Percentiles rank a stretch among this genome's conserved stretches.
Conservation (phyloP, 257 asterid species). For the Salvia rosmarinus region DNA sequence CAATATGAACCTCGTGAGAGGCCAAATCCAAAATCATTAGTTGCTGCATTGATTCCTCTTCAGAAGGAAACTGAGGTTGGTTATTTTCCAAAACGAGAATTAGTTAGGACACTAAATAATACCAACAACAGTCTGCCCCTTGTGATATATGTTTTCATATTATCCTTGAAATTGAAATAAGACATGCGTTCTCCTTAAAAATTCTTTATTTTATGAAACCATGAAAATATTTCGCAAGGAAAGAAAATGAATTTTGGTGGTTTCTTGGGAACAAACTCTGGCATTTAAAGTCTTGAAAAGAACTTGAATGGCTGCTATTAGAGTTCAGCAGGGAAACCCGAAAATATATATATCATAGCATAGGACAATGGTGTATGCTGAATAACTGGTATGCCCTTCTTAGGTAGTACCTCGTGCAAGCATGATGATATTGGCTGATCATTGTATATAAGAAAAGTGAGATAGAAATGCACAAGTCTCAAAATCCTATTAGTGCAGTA, state of each 20-base stretch:
- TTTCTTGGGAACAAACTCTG: not conserved
- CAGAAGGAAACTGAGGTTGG: constrained; percentile 77
- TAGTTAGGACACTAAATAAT: not conserved
- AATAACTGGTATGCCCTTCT: not conserved
- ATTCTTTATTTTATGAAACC: not conserved
- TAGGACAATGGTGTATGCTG: not conserved
- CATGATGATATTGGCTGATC: not conserved
- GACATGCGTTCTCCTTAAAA: not conserved
- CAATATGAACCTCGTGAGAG: constrained; percentile 79
- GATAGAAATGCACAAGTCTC: not conserved
- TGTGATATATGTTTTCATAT: not conserved
- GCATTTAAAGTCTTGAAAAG: not conserved
- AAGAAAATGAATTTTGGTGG: not conserved
- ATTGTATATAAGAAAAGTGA: not conserved
- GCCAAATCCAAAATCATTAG: constrained; percentile 68
- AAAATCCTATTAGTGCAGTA: not conserved
- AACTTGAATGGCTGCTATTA: not conserved
- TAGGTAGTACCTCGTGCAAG: not conserved
- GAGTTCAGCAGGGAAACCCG: not conserved
- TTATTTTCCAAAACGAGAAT: constrained; percentile 17
- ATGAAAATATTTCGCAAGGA: not conserved
- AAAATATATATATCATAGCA: not conserved
- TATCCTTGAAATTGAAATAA: not conserved
- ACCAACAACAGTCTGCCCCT: not conserved
- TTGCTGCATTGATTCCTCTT: constrained; percentile 70